phyloP scores from a whole-genome alignment of 495 filamentous ascomycete species.

The Neurospora tetraspora region DNA sequence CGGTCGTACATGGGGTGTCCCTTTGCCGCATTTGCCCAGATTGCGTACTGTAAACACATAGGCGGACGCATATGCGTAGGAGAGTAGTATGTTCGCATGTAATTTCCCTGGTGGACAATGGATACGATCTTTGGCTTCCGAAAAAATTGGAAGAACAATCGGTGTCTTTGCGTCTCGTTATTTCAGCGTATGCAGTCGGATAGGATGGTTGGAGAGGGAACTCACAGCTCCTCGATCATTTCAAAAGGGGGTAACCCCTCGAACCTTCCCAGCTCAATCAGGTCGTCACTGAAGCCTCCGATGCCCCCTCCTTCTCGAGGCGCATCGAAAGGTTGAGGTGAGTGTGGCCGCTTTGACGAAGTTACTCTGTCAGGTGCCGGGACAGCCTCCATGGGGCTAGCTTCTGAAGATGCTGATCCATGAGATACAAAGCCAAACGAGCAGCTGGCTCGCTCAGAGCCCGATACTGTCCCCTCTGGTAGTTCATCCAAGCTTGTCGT shows the following conservation, averaged over 20 bases:
- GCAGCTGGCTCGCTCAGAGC: neutral
- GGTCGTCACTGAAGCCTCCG: slow-evolving; percentile 7
- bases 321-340: neutral
- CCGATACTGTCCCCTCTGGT: neutral
- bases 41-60: slow-evolving; percentile 39
- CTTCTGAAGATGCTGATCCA: neutral
- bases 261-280: slow-evolving; percentile 31
- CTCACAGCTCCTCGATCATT: slow-evolving; percentile 41
- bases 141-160: slow-evolving; percentile 25
- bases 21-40: slow-evolving; percentile 34
- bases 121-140: slow-evolving; percentile 26
- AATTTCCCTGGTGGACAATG: slow-evolving; percentile 30
- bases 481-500: neutral
- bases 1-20: slow-evolving; percentile 27
- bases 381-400: neutral
- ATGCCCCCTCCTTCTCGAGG: neutral
- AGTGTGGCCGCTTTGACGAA: neutral
- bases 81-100: slow-evolving; percentile 31
- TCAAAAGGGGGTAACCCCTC: slow-evolving; percentile 35
- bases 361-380: neutral
- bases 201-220: neutral
- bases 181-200: neutral
- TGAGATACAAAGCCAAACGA: neutral
- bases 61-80: slow-evolving; percentile 36
- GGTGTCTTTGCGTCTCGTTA: neutral